Conservation (phyloP, 805 yeast genomes). For the Yarrowia hollandica region DNA sequence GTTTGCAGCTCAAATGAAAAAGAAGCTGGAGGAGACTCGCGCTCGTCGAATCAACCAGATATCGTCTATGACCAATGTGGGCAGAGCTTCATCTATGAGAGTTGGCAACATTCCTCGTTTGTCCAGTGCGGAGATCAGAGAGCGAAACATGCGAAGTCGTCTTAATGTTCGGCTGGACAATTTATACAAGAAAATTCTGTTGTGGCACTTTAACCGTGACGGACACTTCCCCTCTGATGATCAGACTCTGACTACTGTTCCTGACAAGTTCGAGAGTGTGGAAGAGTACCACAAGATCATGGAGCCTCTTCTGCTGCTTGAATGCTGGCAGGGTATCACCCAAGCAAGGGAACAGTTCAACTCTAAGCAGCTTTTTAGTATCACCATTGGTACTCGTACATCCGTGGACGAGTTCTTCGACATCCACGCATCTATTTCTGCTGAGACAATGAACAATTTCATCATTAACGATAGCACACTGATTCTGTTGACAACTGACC, state of each 20-base stretch:
- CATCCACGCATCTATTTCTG: conserved; percentile 70
- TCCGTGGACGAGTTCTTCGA: conserved; percentile 86
- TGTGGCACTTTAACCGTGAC: conserved; percentile 69
- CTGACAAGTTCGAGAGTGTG: conserved; percentile 56
- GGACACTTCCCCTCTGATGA: conserved; percentile 54
- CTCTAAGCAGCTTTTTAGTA: conserved; percentile 56
- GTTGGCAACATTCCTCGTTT: conserved; percentile 39
- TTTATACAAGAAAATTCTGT: conserved; percentile 63
- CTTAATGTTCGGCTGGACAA: conserved; percentile 76
- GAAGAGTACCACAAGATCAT: conserved; percentile 68
- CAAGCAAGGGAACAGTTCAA: conserved; percentile 64
- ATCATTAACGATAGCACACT: conserved; percentile 75
- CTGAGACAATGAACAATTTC: conserved; percentile 50
- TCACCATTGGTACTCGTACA: conserved; percentile 75
- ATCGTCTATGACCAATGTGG: conserved; percentile 20
- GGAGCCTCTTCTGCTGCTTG: conserved; percentile 80
- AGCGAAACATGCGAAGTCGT: conserved; percentile 75
- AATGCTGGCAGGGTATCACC: conserved; percentile 90
- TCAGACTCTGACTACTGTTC: conserved; percentile 49
- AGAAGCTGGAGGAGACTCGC: conserved; percentile 33
- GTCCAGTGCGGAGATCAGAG: conserved; percentile 55
- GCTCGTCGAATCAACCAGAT: conserved; percentile 30
- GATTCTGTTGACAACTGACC: conserved; percentile 49
- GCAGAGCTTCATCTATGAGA: conserved; percentile 30
- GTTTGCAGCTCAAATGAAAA: conserved; percentile 41